Evolutionary conservation across 148 eudicot species (phyloP), one percentile per base, ranked within the genome.

Genomic region (Cornus florida): DNA sequence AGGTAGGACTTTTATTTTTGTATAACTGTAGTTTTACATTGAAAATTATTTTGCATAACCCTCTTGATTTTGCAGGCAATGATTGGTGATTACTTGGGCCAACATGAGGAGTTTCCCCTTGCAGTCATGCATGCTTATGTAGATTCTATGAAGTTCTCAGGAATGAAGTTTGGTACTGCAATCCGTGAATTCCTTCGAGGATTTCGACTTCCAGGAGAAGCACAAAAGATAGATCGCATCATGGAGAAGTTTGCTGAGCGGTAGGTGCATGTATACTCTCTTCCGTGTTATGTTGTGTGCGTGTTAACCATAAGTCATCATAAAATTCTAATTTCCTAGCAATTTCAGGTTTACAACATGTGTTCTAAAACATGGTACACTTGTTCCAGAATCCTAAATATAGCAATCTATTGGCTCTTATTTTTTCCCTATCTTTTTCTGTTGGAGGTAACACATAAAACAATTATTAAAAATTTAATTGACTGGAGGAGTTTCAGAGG

Each of bases 231-330:
- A 82, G 99, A 96, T 84, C 98, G 98, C 72, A 92, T 96, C 60
- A 96, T 96, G 99, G 99, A 96, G 76, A 96, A 96, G 77, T 96
- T 96, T 87, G 99, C 98, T 5, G 99, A 93, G 78, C 98, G 99
- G 99, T 96, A 86, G 75, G 93, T 86, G 87, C 83, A 56, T 83
- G 75, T 38, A 28, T 71, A 20, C 43, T 13, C 43, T 19, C 65
- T 48, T 17, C 23, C 38, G 41, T 72, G 48, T 72, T 20, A 4
- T 43, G 48, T 9, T 60, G 28, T 20, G 35, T 13, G 38, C 38
- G 22, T 6, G 17, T 79, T 17, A 62, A 62, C 22, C 23, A 62
- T 62, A 17, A 20, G 66, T 62, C 9, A n/a, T 6, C 73, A 19
- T 46, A 70, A 70, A 70, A 70, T 43, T 3, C 56, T 41, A 22